A percentile compares a stretch with the other conserved stretches of the same genome.
phyloP scores from a whole-genome alignment of 768 basidiomycete genomes.

The Pleurotus giganteus region DNA sequence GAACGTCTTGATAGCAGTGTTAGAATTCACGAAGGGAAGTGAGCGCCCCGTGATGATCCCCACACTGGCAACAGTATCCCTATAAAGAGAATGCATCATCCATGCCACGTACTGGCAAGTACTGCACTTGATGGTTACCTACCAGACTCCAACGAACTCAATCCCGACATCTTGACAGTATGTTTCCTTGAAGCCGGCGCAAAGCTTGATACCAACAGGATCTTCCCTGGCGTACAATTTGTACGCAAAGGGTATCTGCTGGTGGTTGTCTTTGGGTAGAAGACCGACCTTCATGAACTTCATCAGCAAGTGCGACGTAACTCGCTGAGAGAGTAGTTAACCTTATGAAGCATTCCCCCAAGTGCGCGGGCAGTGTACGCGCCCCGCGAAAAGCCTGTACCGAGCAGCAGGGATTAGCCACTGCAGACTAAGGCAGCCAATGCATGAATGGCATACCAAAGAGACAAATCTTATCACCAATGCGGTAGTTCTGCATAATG shows the following conservation, averaged over 20 bases:
- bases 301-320: not conserved
- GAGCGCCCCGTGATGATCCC: constrained; percentile 28
- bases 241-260: constrained; percentile 33
- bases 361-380: constrained; percentile 44
- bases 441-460: constrained; percentile 29
- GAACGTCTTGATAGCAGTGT: constrained; percentile 35
- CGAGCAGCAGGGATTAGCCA: not conserved
- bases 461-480: constrained; percentile 29
- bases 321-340: constrained; percentile 7
- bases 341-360: constrained; percentile 42
- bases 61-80: constrained; percentile 49
- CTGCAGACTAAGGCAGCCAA: not conserved
- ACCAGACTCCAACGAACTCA: constrained; percentile 48
- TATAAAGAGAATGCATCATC: constrained; percentile 10
- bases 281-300: constrained; percentile 34
- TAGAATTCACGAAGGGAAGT: constrained; percentile 28
- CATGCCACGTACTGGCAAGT: not conserved
- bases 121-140: not conserved
- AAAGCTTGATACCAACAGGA: not conserved
- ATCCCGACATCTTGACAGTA: constrained; percentile 28
- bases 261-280: constrained; percentile 36
- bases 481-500: constrained; percentile 45
- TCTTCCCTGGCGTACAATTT: not conserved
- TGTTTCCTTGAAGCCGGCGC: constrained; percentile 16
- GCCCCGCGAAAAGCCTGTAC: constrained; percentile 45